Base-by-base conservation (phyloP, 306 rosid species). In the Gastrolobium villosum region DNA sequence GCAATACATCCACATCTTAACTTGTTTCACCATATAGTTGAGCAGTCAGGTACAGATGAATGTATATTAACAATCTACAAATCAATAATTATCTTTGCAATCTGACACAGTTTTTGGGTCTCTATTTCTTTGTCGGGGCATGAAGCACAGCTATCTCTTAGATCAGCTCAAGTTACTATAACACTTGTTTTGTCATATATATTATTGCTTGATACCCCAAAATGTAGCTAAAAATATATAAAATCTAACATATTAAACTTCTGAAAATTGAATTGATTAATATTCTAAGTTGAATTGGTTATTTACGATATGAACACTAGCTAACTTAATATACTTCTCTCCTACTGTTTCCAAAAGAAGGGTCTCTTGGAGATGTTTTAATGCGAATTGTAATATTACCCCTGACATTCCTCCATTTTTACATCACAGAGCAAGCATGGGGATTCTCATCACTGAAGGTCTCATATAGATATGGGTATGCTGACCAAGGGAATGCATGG, bases 381-480 rank as follows among this genome's bases (percentile, higher is more conserved):
- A 20, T 20, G 26, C 26, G 1, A 20, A 20, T 20, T 20, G 26
- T 20, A 65, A 40, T 53, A 49, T 60, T 35, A 62, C 82, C 84
- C 80, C 61, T 77, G 2, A 0, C 9, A 26, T 7, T 70, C 3
- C 11, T 2, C 11, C 6, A 3, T 65, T 70, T 82, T 86, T 78
- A 89, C 93, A 89, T 84, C 5, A 87, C 68, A 30, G 84, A 64
- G 14, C 98, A 92, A 0, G 97, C 96, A 63, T 94, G 90, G 10
- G 98, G 98, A 60, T 92, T 88, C 72, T 89, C 97, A 72, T 92
- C 97, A 40, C 98, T 94, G 88, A 92, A 87, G 74, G 90, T 84
- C 88, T 94, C 26, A 20, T 20, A 1, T 20, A 20, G 97, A 2
- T 93, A 96, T 2, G 96, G 77, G 55, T 83, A 84, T 0, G 87